Conservation (phyloP, 495 filamentous ascomycete species). For the Evansstolkia leycettana region DNA sequence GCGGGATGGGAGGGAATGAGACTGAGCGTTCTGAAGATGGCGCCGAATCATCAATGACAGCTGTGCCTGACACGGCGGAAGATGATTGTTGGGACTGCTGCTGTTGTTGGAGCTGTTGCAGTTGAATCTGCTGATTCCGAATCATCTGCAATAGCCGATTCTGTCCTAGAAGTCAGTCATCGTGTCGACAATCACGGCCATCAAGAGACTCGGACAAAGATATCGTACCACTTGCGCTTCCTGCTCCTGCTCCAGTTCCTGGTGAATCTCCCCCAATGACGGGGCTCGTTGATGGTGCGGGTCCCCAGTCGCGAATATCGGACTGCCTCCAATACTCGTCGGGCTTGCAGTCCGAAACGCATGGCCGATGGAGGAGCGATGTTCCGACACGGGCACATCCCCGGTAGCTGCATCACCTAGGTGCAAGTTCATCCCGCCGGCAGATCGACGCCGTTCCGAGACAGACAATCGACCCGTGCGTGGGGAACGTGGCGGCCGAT, state of each 20-base stretch:
- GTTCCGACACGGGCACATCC: slow-evolving; percentile 16
- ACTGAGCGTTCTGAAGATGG: slow-evolving; percentile 52
- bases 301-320: slow-evolving; percentile 43
- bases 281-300: slow-evolving; percentile 59
- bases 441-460: slow-evolving; percentile 44
- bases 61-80: slow-evolving; percentile 14
- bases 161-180: slow-evolving; percentile 24
- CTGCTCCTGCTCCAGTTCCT: slow-evolving; percentile 89
- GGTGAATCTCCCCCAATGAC: slow-evolving; percentile 87
- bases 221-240: slow-evolving; percentile 73
- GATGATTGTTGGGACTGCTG: slow-evolving; percentile 12
- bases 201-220: too few relatives aligned
- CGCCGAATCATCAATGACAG: slow-evolving; percentile 55
- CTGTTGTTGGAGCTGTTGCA: slow-evolving; percentile 50
- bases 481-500: slow-evolving; percentile 39
- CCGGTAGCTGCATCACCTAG: slow-evolving; percentile 52
- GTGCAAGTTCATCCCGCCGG: slow-evolving; percentile 60
- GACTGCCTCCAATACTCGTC: slow-evolving; percentile 42
- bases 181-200: background rate
- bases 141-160: slow-evolving; percentile 88
- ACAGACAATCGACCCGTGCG: slow-evolving; percentile 39
- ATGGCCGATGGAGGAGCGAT: slow-evolving; percentile 33
- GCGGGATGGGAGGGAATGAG: slow-evolving; percentile 33
- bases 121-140: slow-evolving; percentile 70
- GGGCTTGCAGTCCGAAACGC: slow-evolving; percentile 44